Percentiles rank a stretch among this genome's conserved stretches.
Evolutionary conservation across 306 rosid genomes (phyloP).

Genomic region (Ceratonia siliqua): DNA sequence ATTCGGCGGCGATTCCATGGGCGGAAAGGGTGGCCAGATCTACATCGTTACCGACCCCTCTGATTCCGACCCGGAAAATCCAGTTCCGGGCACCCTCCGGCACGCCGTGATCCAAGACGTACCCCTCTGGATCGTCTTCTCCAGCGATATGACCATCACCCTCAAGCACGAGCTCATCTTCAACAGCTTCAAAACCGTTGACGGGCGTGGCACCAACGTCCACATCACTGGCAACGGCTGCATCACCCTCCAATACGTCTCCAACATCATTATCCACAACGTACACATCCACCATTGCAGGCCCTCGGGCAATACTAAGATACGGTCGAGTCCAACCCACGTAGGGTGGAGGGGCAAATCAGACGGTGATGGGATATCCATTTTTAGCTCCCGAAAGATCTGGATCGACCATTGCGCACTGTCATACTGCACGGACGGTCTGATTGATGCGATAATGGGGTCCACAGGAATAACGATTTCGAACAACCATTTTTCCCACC

Average conservation of each 20-base stretch:
- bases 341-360: slow-evolving; percentile 70
- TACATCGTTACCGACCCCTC: slow-evolving; percentile 63
- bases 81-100: slow-evolving; percentile 59
- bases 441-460: slow-evolving; percentile 86
- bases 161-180: slow-evolving; percentile 68
- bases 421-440: slow-evolving; percentile 84
- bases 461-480: slow-evolving; percentile 87
- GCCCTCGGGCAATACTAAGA: slow-evolving; percentile 59
- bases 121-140: slow-evolving; percentile 89
- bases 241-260: slow-evolving; percentile 58
- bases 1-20: slow-evolving; percentile 56
- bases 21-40: slow-evolving; percentile 73
- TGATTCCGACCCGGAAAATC: slow-evolving; percentile 52
- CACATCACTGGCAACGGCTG: slow-evolving; percentile 70
- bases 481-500: slow-evolving; percentile 79
- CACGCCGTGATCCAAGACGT: slow-evolving; percentile 65
- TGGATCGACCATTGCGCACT: slow-evolving; percentile 91
- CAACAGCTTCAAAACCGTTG: slow-evolving; percentile 70
- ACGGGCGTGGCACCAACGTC: slow-evolving; percentile 68
- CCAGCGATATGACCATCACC: slow-evolving; percentile 70
- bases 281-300: slow-evolving; percentile 69
- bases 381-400: slow-evolving; percentile 65
- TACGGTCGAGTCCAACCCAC: slow-evolving; percentile 75
- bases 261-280: slow-evolving; percentile 69
- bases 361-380: slow-evolving; percentile 89